A percentile compares a stretch with the other conserved stretches of the same genome.
Evolutionary conservation across 768 basidiomycete genomes (phyloP).

Genomic region (Paxillus rubicundulus): DNA sequence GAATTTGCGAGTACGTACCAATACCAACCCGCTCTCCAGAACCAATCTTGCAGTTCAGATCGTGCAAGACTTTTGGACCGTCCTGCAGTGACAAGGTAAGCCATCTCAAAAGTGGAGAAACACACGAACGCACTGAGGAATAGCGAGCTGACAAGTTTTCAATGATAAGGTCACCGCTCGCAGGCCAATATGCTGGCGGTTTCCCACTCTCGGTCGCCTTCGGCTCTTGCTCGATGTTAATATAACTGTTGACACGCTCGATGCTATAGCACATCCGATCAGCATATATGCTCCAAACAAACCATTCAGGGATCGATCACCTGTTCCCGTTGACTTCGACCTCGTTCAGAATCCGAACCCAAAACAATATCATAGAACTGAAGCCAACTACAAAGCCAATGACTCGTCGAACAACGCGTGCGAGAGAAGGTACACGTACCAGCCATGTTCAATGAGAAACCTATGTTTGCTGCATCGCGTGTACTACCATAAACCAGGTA

Average conservation of each 20-base stretch:
- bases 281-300: neutral
- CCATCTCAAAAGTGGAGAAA: no score
- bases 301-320: neutral
- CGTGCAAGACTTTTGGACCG: conserved; percentile 54
- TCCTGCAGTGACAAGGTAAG: conserved; percentile 31
- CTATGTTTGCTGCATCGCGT: conserved; percentile 38
- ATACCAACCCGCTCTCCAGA: conserved; percentile 60
- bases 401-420: neutral
- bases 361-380: conserved; percentile 51
- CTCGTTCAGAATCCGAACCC: conserved; percentile 41
- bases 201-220: conserved; percentile 37
- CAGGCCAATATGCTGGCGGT: conserved; percentile 65
- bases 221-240: conserved; percentile 56
- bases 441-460: conserved; percentile 40
- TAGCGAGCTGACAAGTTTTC: conserved; percentile 53
- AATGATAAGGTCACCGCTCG: conserved; percentile 51
- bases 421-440: conserved; percentile 16
- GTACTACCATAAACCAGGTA: conserved; percentile 49
- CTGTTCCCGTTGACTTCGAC: conserved; percentile 41
- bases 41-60: conserved; percentile 48
- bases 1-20: conserved; percentile 29
- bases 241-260: conserved; percentile 53
- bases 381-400: conserved; percentile 41
- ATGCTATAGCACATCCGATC: conserved; percentile 26
- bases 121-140: conserved; percentile 27